Conservation (phyloP, 202 grass and related monocot genomes). For the Bolboschoenoplectus hybrid region DNA sequence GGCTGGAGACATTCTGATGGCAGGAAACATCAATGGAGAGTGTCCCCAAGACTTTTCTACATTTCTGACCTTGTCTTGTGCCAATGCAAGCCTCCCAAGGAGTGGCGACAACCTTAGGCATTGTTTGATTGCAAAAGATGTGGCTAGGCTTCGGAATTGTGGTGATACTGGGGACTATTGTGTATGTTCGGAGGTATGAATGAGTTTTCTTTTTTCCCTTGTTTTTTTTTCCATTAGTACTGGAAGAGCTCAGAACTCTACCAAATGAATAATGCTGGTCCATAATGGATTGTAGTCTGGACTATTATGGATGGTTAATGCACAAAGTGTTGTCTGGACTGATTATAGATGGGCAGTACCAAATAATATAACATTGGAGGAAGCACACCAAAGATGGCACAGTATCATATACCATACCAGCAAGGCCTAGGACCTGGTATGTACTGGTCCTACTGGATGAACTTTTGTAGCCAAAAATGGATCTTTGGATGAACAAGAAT, state of each 20-base stretch:
- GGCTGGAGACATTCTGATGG: slow-evolving; percentile 62
- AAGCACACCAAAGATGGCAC: not conserved
- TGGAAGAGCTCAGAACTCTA: not conserved
- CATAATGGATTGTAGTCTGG: slow-evolving; percentile 1
- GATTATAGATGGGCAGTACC: slow-evolving; percentile 8
- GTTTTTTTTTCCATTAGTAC: not conserved
- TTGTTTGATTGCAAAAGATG: slow-evolving; percentile 91
- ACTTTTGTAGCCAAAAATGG: not conserved
- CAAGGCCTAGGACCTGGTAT: slow-evolving; percentile 26
- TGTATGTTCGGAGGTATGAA: slow-evolving; percentile 66
- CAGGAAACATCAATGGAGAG: slow-evolving; percentile 53
- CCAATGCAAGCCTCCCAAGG: slow-evolving; percentile 38
- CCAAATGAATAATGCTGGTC: not conserved
- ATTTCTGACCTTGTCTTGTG: slow-evolving; percentile 50
- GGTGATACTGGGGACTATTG: slow-evolving; percentile 54
- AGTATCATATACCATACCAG: slow-evolving; percentile 2
- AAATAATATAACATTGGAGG: slow-evolving; percentile 29
- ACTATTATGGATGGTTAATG: not conserved
- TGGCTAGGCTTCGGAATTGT: slow-evolving; percentile 78
- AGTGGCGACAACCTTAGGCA: slow-evolving; percentile 47
- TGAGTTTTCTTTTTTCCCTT: not conserved
- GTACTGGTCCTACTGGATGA: slow-evolving; percentile 7
- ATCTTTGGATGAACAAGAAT: not conserved
- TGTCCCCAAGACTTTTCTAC: slow-evolving; percentile 62
- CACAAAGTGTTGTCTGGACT: slow-evolving; percentile 11